Evolutionary conservation across 2,329 filamentous ascomycete species (phyloP).

Genomic region (Neoarthrinium moseri): DNA sequence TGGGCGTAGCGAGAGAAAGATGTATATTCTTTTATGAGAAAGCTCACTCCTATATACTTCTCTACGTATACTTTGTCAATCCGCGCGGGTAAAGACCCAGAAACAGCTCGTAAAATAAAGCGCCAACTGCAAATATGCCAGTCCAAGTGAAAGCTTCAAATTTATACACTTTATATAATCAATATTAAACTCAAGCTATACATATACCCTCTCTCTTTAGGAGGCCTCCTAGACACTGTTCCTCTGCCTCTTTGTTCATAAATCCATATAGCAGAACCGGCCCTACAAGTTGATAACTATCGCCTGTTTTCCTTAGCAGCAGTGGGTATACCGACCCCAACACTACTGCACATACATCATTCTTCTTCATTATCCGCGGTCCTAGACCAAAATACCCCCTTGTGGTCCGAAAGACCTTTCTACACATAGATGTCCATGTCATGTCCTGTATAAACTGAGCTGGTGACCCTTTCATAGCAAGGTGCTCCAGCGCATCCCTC

Average conservation of each 20-base stretch:
- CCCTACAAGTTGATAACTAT: background rate
- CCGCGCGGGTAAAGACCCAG: no score
- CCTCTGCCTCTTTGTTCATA: background rate
- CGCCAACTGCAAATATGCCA: no score
- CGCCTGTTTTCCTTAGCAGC: background rate
- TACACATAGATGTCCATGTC: constrained; percentile 7
- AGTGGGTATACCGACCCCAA: constrained; percentile 3
- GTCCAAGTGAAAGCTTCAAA: no score
- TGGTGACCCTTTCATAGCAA: background rate
- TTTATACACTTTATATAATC: no score
- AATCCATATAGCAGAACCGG: constrained; percentile 1
- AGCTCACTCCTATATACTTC: no score
- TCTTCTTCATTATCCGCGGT: background rate
- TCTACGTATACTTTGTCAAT: no score
- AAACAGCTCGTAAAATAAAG: no score
- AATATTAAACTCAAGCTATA: no score
- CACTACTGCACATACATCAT: background rate
- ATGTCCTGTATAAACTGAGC: constrained; percentile 1
- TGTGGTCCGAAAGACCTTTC: constrained; percentile 1
- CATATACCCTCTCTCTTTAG: background rate
- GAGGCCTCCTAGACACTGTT: background rate
- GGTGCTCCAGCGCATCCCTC: background rate
- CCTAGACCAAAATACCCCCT: background rate
- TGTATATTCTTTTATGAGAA: no score
- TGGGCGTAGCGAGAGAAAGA: no score